Conservation (phyloP, 2,329 filamentous ascomycete genomes). For the Arthrinium phaeospermum region DNA sequence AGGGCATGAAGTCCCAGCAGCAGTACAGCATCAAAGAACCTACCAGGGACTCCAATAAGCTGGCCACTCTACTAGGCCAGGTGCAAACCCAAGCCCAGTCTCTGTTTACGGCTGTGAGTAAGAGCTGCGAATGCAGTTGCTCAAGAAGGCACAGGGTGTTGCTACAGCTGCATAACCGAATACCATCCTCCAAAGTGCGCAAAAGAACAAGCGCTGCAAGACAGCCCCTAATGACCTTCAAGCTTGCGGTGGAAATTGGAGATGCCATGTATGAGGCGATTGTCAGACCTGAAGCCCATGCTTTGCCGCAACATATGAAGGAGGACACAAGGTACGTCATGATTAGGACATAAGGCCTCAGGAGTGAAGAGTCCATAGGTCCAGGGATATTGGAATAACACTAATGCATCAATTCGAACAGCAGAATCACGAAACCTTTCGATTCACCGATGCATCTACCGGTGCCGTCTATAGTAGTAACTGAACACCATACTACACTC, state of each 20-base stretch:
- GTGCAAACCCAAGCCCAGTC: background rate
- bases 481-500: background rate
- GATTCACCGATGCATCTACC: background rate
- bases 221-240: background rate
- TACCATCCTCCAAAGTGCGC: background rate
- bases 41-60: background rate
- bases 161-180: background rate
- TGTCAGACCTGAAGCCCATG: background rate
- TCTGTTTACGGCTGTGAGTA: background rate
- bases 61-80: background rate
- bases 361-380: no score
- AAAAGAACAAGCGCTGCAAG: background rate
- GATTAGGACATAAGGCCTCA: background rate
- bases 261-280: background rate
- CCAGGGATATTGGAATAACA: background rate
- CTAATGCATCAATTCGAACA: background rate
- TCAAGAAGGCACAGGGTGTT: background rate
- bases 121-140: background rate
- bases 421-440: no score
- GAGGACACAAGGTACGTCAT: background rate
- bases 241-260: background rate
- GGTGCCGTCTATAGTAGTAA: background rate
- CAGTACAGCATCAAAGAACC: constrained; percentile 10
- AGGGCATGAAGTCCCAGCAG: constrained; percentile 21
- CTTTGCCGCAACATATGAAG: background rate